Base-by-base conservation (phyloP, 192 early-diverging fungal genomes). In the Jimgerdemannia flammicorona region DNA sequence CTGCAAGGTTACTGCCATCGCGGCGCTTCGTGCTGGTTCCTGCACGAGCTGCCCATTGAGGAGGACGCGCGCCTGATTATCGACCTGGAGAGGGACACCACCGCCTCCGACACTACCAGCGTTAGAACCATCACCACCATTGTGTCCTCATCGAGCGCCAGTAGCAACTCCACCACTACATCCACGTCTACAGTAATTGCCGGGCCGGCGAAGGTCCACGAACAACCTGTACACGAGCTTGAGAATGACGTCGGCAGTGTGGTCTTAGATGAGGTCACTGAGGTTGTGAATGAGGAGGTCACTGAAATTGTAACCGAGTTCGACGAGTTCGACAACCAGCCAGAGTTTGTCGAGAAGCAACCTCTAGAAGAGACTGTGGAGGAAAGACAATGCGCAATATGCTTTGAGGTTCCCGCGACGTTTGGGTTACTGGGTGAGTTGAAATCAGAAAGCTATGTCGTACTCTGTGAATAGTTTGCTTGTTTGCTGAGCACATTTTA, bases 401-500 rank as follows among this genome's bases (percentile, higher is more conserved):
- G 76, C 18, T 77, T 67, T 69, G 76, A 77, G 18, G 44, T 44
- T 20, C 76, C 76, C 40, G 49, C 75, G 14, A 68, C 29, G 20
- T 77, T 67, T 73, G 76, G 76, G 4, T 68, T 77, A 4, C 65
- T 77, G 40, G 59, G 73, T 74, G 67, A 64, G 29, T 42, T 67
- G 40, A n/a, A 67, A 40, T 64, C 63, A 43, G 19, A 9, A n/a
- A 17, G 40, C 4, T 72, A 40, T 72, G 29, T 1, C 29, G 29
- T 29, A 1, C 29, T 29, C 29, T 29, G 29, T 29, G 29, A 1
- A 29, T 29, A 29, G 29, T 29, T 29, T 29, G 0, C 29, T 29
- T 29, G 29, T 29, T 29, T 29, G 29, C 29, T 29, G 29, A 29
- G 29, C 29, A 1, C 29, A 29, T 29, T 29, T 29, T 29, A 29